phyloP scores from a whole-genome alignment of 1,284 basidiomycete species.

The Cutaneotrichosporon sp. region DNA sequence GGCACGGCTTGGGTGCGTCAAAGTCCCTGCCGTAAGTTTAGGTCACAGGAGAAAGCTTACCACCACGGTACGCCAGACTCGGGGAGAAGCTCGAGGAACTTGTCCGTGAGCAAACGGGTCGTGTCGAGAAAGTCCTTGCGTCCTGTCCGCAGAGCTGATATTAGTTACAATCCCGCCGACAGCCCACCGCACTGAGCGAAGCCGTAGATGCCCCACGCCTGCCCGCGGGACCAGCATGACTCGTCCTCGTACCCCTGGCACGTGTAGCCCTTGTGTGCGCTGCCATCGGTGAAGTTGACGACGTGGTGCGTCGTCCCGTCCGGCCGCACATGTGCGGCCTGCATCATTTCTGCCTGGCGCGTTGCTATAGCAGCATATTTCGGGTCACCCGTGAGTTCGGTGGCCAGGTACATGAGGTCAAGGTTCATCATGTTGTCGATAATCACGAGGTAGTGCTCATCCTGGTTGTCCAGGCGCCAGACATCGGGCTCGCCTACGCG shows the following conservation, averaged over 20 bases:
- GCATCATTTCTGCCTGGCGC: slow-evolving; percentile 38
- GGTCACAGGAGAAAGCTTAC: slow-evolving; percentile 21
- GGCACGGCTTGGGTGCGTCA: slow-evolving; percentile 37
- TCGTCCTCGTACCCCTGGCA: slow-evolving; percentile 41
- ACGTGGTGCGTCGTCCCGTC: slow-evolving; percentile 46
- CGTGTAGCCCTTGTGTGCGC: slow-evolving; percentile 28
- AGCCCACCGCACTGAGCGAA: slow-evolving; percentile 33
- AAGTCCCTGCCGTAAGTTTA: slow-evolving; percentile 38
- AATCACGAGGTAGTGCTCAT: slow-evolving; percentile 46
- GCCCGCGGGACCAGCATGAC: slow-evolving; percentile 41
- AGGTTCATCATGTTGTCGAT: slow-evolving; percentile 52
- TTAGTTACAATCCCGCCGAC: too few species aligned
- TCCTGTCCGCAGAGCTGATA: slow-evolving; percentile 36
- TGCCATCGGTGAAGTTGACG: slow-evolving; percentile 36
- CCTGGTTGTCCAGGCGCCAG: slow-evolving; percentile 34
- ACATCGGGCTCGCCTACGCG: slow-evolving; percentile 23
- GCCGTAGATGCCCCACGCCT: slow-evolving; percentile 47
- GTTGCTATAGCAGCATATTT: slow-evolving; percentile 39
- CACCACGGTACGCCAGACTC: slow-evolving; percentile 40
- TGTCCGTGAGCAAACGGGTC: slow-evolving; percentile 34
- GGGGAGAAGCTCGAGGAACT: slow-evolving; percentile 36
- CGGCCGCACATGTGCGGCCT: slow-evolving; percentile 32
- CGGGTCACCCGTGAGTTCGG: slow-evolving; percentile 37
- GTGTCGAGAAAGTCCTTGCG: slow-evolving; percentile 38
- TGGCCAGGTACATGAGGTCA: slow-evolving; percentile 42